A percentile compares a stretch with the other conserved stretches of the same genome.
These are phyloP conservation scores for Syncephalastrum sp. DNA, from an alignment of 371 early-diverging fungal species.

Conservation along the genomic window DNA sequence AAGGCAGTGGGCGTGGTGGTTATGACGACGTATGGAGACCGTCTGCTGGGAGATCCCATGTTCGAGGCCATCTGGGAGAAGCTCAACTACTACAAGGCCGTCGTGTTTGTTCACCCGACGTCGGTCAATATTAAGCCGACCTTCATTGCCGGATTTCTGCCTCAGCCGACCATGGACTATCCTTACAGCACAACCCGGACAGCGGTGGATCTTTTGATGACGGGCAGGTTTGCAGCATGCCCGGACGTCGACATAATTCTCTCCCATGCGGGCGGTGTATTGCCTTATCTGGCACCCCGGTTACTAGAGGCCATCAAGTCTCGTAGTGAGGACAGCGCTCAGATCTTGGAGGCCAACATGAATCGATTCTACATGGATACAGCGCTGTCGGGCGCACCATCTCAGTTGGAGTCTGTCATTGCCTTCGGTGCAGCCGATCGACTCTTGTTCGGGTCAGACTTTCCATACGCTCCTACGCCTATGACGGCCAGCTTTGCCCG, in stretches of 20 bases:
- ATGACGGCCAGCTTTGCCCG: not conserved
- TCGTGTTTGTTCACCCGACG: constrained; percentile 13
- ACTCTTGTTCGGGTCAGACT: constrained; percentile 4
- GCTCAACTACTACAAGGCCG: constrained; percentile 1
- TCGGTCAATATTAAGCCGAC: not conserved
- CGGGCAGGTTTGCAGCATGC: constrained; percentile 8
- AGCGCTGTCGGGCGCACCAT: not conserved
- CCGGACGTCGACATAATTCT: constrained; percentile 11
- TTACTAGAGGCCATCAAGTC: not conserved
- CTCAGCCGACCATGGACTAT: constrained; percentile 11
- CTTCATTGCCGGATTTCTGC: constrained; percentile 2
- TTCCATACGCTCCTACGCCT: constrained; percentile 4
- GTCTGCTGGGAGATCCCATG: constrained; percentile 1
- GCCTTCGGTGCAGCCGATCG: constrained; percentile 5
- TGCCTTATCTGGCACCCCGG: constrained; percentile 2
- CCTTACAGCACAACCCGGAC: constrained; percentile 14
- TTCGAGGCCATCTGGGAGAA: constrained; percentile 11
- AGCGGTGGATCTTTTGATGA: constrained; percentile 10
- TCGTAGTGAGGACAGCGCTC: not conserved
- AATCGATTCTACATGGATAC: constrained; percentile 4
- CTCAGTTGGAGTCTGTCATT: constrained; percentile 4
- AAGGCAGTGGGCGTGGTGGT: constrained; percentile 6
- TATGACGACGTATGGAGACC: not conserved
- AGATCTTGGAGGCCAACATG: not conserved
- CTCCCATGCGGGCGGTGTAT: constrained; percentile 7